phyloP scores from a whole-genome alignment of 2,329 filamentous ascomycete species.

The Aspergillus texensis region DNA sequence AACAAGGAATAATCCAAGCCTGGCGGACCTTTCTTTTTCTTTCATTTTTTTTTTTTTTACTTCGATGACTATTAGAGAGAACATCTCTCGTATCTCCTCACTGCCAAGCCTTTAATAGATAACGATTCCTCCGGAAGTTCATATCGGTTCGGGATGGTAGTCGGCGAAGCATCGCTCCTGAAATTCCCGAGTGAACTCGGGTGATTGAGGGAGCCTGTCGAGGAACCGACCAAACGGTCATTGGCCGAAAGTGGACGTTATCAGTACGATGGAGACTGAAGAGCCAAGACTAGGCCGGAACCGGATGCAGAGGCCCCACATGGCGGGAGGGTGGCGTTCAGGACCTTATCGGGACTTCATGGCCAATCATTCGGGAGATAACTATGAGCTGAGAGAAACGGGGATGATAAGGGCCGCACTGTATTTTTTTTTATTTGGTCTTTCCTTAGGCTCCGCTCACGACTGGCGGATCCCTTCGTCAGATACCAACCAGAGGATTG shows the following conservation, averaged over 20 bases:
- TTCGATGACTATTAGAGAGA: no score
- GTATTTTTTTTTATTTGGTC: background rate
- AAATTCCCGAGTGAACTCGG: constrained; percentile 17
- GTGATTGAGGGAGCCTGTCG: constrained; percentile 10
- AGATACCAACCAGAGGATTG: background rate
- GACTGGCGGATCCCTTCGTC: background rate
- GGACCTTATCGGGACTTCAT: constrained; percentile 21
- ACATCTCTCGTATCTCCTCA: no score
- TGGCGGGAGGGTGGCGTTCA: constrained; percentile 17
- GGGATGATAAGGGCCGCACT: constrained; percentile 10
- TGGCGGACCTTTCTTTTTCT: no score
- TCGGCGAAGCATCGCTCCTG: constrained; percentile 6
- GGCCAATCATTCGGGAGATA: constrained; percentile 19
- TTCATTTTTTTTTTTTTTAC: no score
- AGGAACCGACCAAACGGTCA: constrained; percentile 7
- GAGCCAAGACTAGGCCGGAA: constrained; percentile 10
- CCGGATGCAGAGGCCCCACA: constrained; percentile 11
- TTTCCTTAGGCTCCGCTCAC: background rate
- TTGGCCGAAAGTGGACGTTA: constrained; percentile 21
- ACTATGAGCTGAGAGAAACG: constrained; percentile 23
- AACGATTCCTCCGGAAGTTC: background rate
- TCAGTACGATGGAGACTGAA: constrained; percentile 17
- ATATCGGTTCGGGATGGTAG: background rate
- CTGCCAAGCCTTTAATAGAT: background rate
- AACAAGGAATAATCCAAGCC: background rate